These are phyloP conservation scores for Orbilia brochopaga DNA, from an alignment of 2,329 filamentous ascomycete species.

Conservation along the genomic window DNA sequence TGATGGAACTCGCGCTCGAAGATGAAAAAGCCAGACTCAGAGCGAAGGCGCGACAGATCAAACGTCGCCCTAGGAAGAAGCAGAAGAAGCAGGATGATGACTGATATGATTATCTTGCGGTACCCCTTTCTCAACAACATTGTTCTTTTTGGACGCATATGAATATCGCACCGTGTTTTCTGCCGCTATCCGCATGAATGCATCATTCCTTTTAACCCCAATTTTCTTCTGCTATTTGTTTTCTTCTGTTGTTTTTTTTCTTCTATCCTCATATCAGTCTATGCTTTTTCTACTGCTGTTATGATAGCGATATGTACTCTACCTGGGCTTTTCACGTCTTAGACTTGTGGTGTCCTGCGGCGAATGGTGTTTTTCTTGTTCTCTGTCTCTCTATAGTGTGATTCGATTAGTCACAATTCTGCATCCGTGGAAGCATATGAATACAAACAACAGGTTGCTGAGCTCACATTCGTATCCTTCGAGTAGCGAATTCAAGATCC, in stretches of 20 bases:
- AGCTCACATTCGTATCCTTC: not conserved
- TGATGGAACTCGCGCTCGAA: not conserved
- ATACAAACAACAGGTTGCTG: not conserved
- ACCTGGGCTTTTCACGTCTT: not conserved
- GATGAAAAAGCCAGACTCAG: not conserved
- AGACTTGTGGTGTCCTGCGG: conserved; percentile 5
- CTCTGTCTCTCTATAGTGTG: not conserved
- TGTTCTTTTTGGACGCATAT: too few relatives aligned
- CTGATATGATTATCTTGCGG: too few relatives aligned
- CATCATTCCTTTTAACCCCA: not conserved
- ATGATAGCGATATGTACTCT: not conserved
- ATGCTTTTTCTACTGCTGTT: not conserved
- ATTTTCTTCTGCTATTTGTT: conserved; percentile 3
- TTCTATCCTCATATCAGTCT: not conserved
- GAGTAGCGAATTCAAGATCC: too few relatives aligned
- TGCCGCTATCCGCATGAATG: not conserved
- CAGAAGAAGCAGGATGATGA: too few relatives aligned
- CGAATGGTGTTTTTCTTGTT: conserved; percentile 18
- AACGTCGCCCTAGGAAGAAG: too few relatives aligned
- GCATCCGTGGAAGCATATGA: not conserved
- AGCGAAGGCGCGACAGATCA: not conserved
- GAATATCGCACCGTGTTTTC: not conserved
- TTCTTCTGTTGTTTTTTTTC: conserved; percentile 17
- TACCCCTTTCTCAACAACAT: too few relatives aligned
- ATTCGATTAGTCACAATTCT: not conserved